Conservation (phyloP, 495 filamentous ascomycete species). For the Pseudevernia furfuracea region DNA sequence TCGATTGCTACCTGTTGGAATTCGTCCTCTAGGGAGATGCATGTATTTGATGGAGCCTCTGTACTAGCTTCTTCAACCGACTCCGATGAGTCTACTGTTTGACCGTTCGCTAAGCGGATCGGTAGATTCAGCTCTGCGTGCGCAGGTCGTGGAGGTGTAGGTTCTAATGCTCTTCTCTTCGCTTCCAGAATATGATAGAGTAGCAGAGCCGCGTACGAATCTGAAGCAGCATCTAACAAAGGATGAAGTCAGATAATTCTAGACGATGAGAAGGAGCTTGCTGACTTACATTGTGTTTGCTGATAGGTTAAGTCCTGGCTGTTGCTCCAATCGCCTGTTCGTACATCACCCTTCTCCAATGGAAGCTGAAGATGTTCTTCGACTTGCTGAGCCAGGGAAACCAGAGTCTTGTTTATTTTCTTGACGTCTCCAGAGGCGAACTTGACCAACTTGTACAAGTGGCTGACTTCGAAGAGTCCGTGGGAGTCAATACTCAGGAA, state of each 20-base stretch:
- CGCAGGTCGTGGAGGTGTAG: slow-evolving; percentile 59
- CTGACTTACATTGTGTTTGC: slow-evolving; percentile 64
- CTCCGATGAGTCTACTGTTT: slow-evolving; percentile 27
- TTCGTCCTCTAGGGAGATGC: slow-evolving; percentile 17
- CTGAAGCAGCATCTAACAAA: slow-evolving; percentile 64
- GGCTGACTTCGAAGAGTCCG: slow-evolving; percentile 71
- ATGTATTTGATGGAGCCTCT: slow-evolving; percentile 1
- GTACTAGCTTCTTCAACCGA: slow-evolving; percentile 21
- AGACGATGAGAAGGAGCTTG: background rate
- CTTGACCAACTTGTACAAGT: slow-evolving; percentile 68
- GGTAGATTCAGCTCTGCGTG: slow-evolving; percentile 58
- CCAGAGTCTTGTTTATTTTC: slow-evolving; percentile 56
- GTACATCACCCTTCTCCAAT: slow-evolving; percentile 62
- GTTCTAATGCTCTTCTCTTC: slow-evolving; percentile 55
- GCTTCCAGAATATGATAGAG: slow-evolving; percentile 62
- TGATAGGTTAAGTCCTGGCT: slow-evolving; percentile 44
- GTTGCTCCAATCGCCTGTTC: slow-evolving; percentile 60
- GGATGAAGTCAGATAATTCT: slow-evolving; percentile 13
- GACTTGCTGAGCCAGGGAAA: slow-evolving; percentile 60
- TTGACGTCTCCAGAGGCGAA: slow-evolving; percentile 44
- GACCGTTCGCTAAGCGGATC: slow-evolving; percentile 43
- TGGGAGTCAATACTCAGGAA: slow-evolving; percentile 53
- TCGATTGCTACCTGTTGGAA: slow-evolving; percentile 21
- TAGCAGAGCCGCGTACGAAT: slow-evolving; percentile 73
- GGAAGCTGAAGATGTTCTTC: slow-evolving; percentile 68